These are phyloP conservation scores for Cymbopogon citratus DNA, from an alignment of 176 grass and related monocot genomes.

Conservation along the genomic window DNA sequence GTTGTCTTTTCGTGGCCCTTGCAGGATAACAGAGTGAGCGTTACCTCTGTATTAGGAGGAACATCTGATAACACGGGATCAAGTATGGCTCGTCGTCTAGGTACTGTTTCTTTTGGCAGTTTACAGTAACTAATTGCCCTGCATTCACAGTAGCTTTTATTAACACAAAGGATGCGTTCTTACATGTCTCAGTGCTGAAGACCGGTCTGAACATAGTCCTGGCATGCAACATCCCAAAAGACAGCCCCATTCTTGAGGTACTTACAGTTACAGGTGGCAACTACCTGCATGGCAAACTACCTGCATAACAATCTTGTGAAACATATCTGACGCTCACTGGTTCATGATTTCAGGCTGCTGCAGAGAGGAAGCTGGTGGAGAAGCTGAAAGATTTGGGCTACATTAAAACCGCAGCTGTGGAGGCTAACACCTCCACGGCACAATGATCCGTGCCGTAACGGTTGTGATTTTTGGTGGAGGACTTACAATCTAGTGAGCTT, in stretches of 20 bases:
- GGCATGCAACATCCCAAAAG: constrained; percentile 83
- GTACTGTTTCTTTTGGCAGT: constrained; percentile 26
- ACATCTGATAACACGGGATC: constrained; percentile 81
- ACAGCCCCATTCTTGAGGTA: constrained; percentile 87
- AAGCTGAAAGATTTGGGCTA: constrained; percentile 73
- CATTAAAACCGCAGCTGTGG: constrained; percentile 23
- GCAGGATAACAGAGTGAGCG: constrained; percentile 57
- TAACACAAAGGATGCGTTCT: neutral
- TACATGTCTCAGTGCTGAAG: constrained; percentile 67
- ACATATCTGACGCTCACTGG: neutral
- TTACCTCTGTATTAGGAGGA: constrained; percentile 82
- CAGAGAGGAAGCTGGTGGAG: constrained; percentile 75
- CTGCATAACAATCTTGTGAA: neutral
- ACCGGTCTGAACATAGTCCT: constrained; percentile 73
- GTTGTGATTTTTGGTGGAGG: too few species aligned
- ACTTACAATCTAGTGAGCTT: neutral
- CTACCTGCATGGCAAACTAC: neutral
- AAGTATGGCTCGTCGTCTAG: constrained; percentile 72
- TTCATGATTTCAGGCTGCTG: constrained; percentile 53
- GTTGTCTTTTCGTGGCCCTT: neutral
- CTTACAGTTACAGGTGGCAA: neutral
- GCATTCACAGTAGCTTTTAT: neutral
- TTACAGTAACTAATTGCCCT: neutral
- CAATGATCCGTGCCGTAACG: constrained; percentile 11
- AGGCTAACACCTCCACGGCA: neutral